A percentile compares a stretch with the other conserved stretches of the same genome.
Evolutionary conservation across 495 filamentous ascomycete species (phyloP).

Genomic region (Penicillium turbatum): DNA sequence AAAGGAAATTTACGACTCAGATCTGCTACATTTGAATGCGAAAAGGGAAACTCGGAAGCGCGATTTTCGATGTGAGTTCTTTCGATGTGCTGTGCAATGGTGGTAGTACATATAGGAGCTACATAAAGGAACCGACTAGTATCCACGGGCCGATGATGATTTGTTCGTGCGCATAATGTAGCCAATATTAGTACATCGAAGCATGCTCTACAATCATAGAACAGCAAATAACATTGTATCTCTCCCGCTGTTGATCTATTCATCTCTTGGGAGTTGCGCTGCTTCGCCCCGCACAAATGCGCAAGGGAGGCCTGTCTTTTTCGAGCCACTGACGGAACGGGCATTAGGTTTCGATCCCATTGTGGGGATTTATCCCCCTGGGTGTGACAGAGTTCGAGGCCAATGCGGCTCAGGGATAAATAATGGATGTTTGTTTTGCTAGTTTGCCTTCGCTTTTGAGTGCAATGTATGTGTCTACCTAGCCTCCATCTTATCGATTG

Average conservation of each 20-base stretch:
- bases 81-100: not conserved
- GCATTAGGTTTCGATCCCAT: not conserved
- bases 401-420: slow-evolving; percentile 5
- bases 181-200: not conserved
- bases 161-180: not conserved
- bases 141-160: not conserved
- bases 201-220: not conserved
- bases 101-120: not conserved
- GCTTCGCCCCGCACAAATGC: slow-evolving; percentile 6
- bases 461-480: not conserved
- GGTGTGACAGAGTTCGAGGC: not conserved
- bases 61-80: not conserved
- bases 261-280: slow-evolving; percentile 1
- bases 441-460: not conserved
- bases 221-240: not conserved
- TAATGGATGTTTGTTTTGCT: not conserved
- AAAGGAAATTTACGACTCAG: not conserved
- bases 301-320: slow-evolving; percentile 14
- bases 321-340: slow-evolving; percentile 6
- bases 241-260: not conserved
- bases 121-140: not conserved
- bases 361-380: not conserved
- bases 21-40: too few species aligned
- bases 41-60: not conserved
- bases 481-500: not conserved